Evolutionary conservation across 371 early-diverging fungal species (phyloP).

Genomic region (Coemansia sp.): DNA sequence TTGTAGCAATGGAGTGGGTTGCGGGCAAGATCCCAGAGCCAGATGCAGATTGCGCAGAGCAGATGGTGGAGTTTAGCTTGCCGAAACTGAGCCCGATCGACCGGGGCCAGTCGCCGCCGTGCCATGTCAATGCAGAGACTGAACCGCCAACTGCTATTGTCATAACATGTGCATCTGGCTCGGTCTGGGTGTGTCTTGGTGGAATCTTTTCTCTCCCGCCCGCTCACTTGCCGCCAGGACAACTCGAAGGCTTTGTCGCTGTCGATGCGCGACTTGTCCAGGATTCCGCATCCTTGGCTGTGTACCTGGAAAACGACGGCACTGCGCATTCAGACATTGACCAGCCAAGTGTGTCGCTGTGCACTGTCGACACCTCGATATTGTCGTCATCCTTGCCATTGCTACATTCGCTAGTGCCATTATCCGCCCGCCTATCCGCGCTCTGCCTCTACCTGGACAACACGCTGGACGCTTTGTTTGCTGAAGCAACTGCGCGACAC

Average conservation of each 20-base stretch:
- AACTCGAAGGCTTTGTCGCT: not conserved
- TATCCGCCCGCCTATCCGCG: constrained; percentile 32
- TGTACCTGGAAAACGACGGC: not conserved
- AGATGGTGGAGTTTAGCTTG: constrained; percentile 17
- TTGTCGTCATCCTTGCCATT: constrained; percentile 14
- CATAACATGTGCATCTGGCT: constrained; percentile 6
- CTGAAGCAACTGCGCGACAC: constrained; percentile 18
- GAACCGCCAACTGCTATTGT: constrained; percentile 32
- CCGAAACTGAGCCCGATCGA: constrained; percentile 25
- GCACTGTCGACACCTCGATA: constrained; percentile 15
- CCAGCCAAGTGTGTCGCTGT: not conserved
- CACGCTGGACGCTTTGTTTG: constrained; percentile 9
- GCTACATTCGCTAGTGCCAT: constrained; percentile 16
- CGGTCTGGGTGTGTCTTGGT: constrained; percentile 26
- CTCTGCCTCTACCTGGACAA: constrained; percentile 30
- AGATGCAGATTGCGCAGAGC: not conserved
- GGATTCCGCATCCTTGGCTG: not conserved
- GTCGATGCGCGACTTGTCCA: constrained; percentile 18
- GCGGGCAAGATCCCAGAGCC: not conserved
- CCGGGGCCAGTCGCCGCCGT: constrained; percentile 25
- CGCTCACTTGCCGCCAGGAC: not conserved
- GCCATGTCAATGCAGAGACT: constrained; percentile 11
- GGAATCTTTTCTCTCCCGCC: constrained; percentile 39
- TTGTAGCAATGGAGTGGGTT: constrained; percentile 33
- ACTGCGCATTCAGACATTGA: not conserved